Evolutionary conservation across 176 grass and related monocot species (phyloP).

Genomic region (Carex parvula): DNA sequence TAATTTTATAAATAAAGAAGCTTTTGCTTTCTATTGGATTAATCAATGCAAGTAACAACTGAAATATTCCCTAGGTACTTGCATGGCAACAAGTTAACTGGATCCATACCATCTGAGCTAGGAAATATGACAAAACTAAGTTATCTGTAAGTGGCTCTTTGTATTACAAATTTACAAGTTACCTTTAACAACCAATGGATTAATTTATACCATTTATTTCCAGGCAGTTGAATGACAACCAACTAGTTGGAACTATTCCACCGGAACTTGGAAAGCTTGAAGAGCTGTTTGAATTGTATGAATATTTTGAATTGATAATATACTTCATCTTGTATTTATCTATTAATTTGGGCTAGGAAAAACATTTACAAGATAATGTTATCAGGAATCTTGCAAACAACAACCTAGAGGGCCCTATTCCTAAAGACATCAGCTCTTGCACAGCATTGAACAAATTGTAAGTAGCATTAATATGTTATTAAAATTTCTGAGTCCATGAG

Average conservation of each 20-base stretch:
- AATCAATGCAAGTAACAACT: not conserved
- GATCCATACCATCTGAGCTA: constrained; percentile 76
- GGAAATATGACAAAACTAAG: constrained; percentile 98
- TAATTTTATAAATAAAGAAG: not conserved
- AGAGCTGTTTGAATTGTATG: constrained; percentile 96
- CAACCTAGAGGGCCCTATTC: constrained; percentile 82
- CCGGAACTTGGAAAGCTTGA: constrained; percentile 94
- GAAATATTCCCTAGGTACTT: constrained; percentile 56
- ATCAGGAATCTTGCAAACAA: constrained; percentile 94
- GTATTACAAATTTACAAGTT: not conserved
- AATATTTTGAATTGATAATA: not conserved
- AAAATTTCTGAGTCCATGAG: not conserved
- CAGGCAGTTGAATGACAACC: constrained; percentile 95
- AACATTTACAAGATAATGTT: constrained; percentile 16
- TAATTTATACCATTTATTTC: constrained; percentile 5
- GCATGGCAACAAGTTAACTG: constrained; percentile 91
- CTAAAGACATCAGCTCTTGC: constrained; percentile 82
- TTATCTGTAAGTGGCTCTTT: constrained; percentile 67
- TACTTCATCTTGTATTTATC: not conserved
- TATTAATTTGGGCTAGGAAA: not conserved
- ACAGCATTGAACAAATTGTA: constrained; percentile 98
- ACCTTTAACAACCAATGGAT: not conserved
- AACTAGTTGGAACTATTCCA: constrained; percentile 84
- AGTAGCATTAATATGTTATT: constrained; percentile 26
- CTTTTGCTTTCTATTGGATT: constrained; percentile 17